Evolutionary conservation across 768 basidiomycete genomes (phyloP), one percentile per base, ranked within the genome.

Genomic region (Tylopilus sp.): DNA sequence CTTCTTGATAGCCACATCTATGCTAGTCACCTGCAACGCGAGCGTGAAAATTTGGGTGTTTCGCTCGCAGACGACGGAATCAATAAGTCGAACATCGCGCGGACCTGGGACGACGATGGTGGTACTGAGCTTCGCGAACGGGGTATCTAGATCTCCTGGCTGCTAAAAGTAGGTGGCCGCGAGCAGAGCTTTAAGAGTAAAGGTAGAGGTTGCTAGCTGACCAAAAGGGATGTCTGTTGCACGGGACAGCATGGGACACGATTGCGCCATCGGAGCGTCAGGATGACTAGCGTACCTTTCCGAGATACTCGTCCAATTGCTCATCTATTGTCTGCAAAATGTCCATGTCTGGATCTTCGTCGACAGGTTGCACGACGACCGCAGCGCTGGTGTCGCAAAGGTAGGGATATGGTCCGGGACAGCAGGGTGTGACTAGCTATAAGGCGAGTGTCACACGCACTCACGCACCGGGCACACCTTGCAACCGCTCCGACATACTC

Each of bases 241-340:
- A 38, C 19, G n/a, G n/a, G 26, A 52, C 36, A 31, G 51, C 50
- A 64, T 71, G 67, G 71, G 69, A 66, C 58, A 69, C 45, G 63
- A 69, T 69, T 61, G 67, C 69, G 69, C 69, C 54, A 69, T 69
- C 59, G 13, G 3, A n/a, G n/a, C n/a, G 28, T n/a, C 31, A 43
- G 31, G 28, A 52, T 31, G 50, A 42, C 29, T 6, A n/a, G n/a
- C 56, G 48, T 36, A 68, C 67, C 64, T 64, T 50, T 31, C 45
- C 45, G 42, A 65, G 53, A 57, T 34, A 56, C 7, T 53, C 57
- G 17, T 70, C 59, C 44, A 68, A 43, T 7, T 58, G 59, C 34
- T 25, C 31, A 24, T 63, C 46, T 42, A 64, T 55, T 16, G 25
- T 21, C 5, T 51, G 55, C 14, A 66, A 47, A 21, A 41, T 45